A percentile compares a stretch with the other conserved stretches of the same genome.
These are phyloP conservation scores for Skeletonema tropicum DNA, from an alignment of 108 stramenopile genomes.

Conservation along the genomic window DNA sequence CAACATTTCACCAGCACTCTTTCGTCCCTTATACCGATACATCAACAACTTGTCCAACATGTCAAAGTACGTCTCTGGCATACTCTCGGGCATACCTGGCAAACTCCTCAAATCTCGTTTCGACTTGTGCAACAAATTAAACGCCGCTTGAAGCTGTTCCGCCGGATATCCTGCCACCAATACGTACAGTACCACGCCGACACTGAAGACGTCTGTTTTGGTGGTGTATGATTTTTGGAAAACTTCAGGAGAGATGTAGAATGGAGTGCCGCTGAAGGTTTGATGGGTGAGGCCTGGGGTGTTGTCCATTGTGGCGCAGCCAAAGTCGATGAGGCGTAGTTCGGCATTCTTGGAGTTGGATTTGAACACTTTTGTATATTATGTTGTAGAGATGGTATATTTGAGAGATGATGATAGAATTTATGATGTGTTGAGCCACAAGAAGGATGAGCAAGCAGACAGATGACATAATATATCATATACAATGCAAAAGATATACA, in stretches of 20 bases:
- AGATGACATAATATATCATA: no score
- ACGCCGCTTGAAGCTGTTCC: constrained; percentile 60
- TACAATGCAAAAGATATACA: no score
- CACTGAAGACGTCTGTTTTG: constrained; percentile 73
- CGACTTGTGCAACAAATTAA: constrained; percentile 56
- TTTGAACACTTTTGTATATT: constrained; percentile 38
- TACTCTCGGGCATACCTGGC: constrained; percentile 64
- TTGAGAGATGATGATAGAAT: no score
- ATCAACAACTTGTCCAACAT: constrained; percentile 57
- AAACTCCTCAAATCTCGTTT: constrained; percentile 31
- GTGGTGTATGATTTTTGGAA: constrained; percentile 37
- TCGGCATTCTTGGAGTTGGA: constrained; percentile 43
- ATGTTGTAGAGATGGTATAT: no score
- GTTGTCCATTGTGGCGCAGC: constrained; percentile 54
- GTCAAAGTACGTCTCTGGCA: constrained; percentile 68
- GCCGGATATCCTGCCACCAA: constrained; percentile 75
- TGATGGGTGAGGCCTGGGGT: constrained; percentile 33
- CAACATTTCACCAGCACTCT: constrained; percentile 54
- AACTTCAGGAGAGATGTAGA: constrained; percentile 80
- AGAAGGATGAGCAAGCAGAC: no score
- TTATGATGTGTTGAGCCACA: no score
- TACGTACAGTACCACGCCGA: constrained; percentile 68
- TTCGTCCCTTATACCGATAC: constrained; percentile 62
- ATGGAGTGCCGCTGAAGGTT: constrained; percentile 77
- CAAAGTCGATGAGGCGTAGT: constrained; percentile 74